Evolutionary conservation across 192 early-diverging fungal genomes (phyloP), one percentile per base, ranked within the genome.

Genomic region (Pilaira anomala): DNA sequence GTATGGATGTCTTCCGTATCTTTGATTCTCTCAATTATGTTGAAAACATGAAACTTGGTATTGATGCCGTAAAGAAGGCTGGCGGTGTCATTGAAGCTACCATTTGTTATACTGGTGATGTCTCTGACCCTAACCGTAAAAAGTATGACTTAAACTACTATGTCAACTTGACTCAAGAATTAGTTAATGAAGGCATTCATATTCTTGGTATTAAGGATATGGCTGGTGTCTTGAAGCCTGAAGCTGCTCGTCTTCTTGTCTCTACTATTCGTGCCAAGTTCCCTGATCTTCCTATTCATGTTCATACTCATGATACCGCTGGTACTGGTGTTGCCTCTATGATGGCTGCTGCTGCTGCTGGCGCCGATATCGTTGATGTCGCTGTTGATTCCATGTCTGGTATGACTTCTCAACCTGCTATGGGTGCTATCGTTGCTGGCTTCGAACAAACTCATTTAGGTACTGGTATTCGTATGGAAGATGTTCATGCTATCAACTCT

Each of bases 11-110:
- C 44, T 98, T 98, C 87, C 90, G 96, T 69, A 92, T 98, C 48
- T 98, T 98, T 78, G 96, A 98, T 76, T 93, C 91, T 56, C 85
- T 98, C 66, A 98, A 98, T 82, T 98, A 98, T 59, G 84, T 92
- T 39, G 93, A 95, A 72, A 98, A 98, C 80, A 82, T 98, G 79
- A 87, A 89, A 70, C 81, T 98, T 2, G 96, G 96, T 57, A 95
- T 95, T 59, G 89, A 91, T 57, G 93, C 93, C 11, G 93, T 98
- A 21, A 91, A 88, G 72, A 84, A 88, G 72, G 96, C 96, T 19
- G 93, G 93, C 46, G 96, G 96, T 78, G 90, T 98, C 36, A 85
- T 91, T 41, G 96, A 98, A 77, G 94, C 89, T 13, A 86, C 91
- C 1, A 86, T 97, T 26, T 90, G 88, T 74, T 97, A 97, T 78